Base-by-base conservation (phyloP, 192 early-diverging fungal genomes). In the Rhizophagus clarus region DNA sequence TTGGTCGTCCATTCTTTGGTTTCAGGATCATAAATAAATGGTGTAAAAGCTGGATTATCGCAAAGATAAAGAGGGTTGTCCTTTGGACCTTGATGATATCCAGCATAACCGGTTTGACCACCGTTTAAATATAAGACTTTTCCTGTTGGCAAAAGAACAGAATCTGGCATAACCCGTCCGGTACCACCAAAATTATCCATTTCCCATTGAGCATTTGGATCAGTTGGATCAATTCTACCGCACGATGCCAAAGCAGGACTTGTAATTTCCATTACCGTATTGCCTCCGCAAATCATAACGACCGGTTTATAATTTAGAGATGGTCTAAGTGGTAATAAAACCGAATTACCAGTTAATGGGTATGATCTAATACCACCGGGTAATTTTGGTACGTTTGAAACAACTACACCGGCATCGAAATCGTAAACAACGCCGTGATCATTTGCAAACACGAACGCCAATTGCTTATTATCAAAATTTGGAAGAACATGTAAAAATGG, bases 281-380 rank as follows among this genome's bases (percentile, higher is more conserved):
- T 83, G 51, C 92, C 92, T 47, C 92, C 92, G 70, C 92, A 93
- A 51, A 93, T 80, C 29, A 93, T 75, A 15, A 93, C 81, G 62
- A 87, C 81, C 2, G 87, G 85, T 15, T 84, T 85, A 81, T 91
- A 90, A 81, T 91, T 84, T 62, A 89, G 88, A 32, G 80, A 77
- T 4, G 88, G 88, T 20, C 82, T 76, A 64, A 93, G 47, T 6
- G 92, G 90, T 22, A 93, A 78, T 79, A 93, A 69, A 3, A 89
- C 79, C 0, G 87, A 85, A 10, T 86, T 85, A 11, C 86, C 91
- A 45, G 91, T 92, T 28, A 88, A 77, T 11, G 91, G 91, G 77
- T 92, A 92, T 8, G 83, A 85, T n/a, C 89, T 81, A 60, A 81
- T 66, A 31, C 79, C 80, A 10, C 88, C 89, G 15, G 83, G 84